Conservation (phyloP, 2,329 filamentous ascomycete species). For the Cryoendolithus antarcticus region DNA sequence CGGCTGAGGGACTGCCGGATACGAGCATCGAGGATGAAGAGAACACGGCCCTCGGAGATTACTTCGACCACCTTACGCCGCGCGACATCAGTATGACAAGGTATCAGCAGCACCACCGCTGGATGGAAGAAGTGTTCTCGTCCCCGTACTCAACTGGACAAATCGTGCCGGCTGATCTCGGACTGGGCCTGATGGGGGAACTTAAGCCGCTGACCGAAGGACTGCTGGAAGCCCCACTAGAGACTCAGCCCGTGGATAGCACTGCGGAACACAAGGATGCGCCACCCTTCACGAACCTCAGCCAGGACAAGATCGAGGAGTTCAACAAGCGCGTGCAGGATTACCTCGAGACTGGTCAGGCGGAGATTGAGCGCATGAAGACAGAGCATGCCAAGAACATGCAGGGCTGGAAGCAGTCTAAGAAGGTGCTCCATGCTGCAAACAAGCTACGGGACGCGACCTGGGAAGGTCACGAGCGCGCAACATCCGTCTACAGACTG, state of each 20-base stretch:
- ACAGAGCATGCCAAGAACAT: conserved; percentile 64
- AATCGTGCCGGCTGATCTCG: conserved; percentile 77
- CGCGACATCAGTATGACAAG: conserved; percentile 76
- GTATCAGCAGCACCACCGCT: conserved; percentile 92
- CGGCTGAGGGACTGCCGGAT: conserved; percentile 30
- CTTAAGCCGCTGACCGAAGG: conserved; percentile 70
- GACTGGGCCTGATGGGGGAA: conserved; percentile 66
- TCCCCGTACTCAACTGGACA: conserved; percentile 78
- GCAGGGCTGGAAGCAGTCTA: conserved; percentile 59
- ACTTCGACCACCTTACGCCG: conserved; percentile 80
- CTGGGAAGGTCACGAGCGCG: conserved; percentile 30
- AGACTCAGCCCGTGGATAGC: conserved; percentile 11
- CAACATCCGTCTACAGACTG: conserved; percentile 29
- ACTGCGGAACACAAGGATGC: conserved; percentile 32
- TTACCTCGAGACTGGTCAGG: conserved; percentile 59
- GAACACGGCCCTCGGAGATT: conserved; percentile 73
- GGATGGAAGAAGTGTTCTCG: conserved; percentile 95
- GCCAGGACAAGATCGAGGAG: conserved; percentile 65
- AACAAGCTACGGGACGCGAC: conserved; percentile 57
- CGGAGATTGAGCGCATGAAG: conserved; percentile 77
- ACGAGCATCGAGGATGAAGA: conserved; percentile 70
- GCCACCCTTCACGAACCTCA: conserved; percentile 50
- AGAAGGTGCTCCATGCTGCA: conserved; percentile 61
- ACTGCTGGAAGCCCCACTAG: conserved; percentile 55
- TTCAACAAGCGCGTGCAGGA: conserved; percentile 68